Evolutionary conservation across 2,329 filamentous ascomycete species (phyloP).

Genomic region (Triangularia verruculosa): DNA sequence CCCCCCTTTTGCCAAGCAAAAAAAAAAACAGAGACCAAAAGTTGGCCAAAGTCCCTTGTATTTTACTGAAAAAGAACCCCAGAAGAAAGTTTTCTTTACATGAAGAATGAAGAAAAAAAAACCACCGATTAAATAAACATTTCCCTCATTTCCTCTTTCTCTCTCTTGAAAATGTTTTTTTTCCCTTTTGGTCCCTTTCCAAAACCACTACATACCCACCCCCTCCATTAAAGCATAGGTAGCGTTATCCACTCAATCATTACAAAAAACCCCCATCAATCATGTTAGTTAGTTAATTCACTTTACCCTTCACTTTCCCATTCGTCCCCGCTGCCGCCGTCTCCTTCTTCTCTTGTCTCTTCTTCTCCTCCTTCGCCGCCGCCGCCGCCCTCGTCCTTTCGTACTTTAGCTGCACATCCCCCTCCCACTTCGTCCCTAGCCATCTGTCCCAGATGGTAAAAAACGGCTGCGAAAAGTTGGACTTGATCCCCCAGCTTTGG

Average conservation of each 20-base stretch:
- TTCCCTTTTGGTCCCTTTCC: neutral
- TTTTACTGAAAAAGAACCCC: neutral
- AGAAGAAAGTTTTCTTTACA: neutral
- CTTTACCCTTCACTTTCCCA: neutral
- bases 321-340: neutral
- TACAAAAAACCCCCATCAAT: neutral
- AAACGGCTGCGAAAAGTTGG: constrained; percentile 85
- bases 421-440: constrained; percentile 79
- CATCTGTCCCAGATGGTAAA: constrained; percentile 93
- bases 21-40: neutral
- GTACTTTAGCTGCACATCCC: constrained; percentile 49
- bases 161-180: neutral
- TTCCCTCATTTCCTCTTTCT: no score
- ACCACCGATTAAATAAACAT: neutral
- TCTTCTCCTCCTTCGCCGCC: constrained; percentile 37
- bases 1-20: neutral
- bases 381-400: constrained; percentile 41
- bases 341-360: constrained; percentile 5
- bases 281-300: neutral
- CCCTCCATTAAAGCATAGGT: neutral
- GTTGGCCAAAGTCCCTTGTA: neutral
- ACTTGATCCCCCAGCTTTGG: constrained; percentile 98
- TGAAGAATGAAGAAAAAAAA: neutral
- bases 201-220: neutral
- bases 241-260: neutral